Conservation (phyloP, 768 basidiomycete species). For the Xerocomellus amylosporus region DNA sequence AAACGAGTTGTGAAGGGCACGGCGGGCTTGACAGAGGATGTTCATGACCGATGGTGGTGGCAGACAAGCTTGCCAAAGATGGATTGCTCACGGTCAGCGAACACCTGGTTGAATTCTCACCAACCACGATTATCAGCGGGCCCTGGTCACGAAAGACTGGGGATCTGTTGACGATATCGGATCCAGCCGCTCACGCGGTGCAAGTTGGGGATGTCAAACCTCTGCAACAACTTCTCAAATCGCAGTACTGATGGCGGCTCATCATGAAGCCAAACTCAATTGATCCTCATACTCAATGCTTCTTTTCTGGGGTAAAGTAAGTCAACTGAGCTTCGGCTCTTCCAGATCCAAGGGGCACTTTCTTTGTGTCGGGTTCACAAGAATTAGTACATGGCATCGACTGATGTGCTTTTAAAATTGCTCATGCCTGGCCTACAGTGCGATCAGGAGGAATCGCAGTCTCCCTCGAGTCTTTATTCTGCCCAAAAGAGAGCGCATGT, state of each 20-base stretch:
- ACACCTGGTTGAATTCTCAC: slow-evolving; percentile 2
- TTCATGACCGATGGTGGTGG: slow-evolving; percentile 19
- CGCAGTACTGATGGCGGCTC: not conserved
- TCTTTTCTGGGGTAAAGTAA: not conserved
- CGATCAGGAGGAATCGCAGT: too few species aligned
- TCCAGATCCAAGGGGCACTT: too few species aligned
- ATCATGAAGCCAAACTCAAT: not conserved
- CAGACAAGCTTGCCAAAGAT: slow-evolving; percentile 12
- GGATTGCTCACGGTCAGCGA: slow-evolving; percentile 2
- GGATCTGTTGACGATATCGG: too few species aligned
- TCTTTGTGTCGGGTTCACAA: too few species aligned
- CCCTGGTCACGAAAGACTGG: not conserved
- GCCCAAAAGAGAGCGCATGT: too few species aligned
- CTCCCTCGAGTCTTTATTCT: too few species aligned
- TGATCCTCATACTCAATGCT: not conserved
- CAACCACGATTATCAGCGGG: slow-evolving; percentile 5
- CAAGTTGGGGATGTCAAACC: not conserved
- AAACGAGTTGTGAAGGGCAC: slow-evolving; percentile 24
- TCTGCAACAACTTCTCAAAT: not conserved
- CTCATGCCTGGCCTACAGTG: too few species aligned
- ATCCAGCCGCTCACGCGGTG: too few species aligned
- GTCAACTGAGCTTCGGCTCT: too few species aligned
- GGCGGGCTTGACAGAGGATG: slow-evolving; percentile 17
- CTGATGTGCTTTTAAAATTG: too few species aligned
- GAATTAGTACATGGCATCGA: too few species aligned